A percentile compares a stretch with the other conserved stretches of the same genome.
phyloP scores from a whole-genome alignment of 306 rosid genomes.

The Ziziphus jujuba region DNA sequence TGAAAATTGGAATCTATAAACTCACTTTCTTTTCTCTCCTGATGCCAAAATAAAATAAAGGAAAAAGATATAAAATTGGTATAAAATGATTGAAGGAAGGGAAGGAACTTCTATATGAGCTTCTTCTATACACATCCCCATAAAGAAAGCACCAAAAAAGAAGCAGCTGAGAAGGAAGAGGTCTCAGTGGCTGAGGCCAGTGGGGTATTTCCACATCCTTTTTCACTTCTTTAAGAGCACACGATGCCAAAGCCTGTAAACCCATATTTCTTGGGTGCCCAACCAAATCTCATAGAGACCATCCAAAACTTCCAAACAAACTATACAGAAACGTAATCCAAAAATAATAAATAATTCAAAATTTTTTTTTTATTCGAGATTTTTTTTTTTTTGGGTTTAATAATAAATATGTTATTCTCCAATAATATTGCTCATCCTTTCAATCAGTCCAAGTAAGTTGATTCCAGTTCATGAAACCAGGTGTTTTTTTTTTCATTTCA shows the following conservation, averaged over 20 bases:
- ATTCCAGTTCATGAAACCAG: background rate
- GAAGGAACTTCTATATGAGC: slow-evolving; percentile 6
- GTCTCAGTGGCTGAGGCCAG: background rate
- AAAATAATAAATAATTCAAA: no score
- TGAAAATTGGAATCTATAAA: background rate
- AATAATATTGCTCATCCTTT: no score
- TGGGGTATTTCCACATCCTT: slow-evolving; percentile 14
- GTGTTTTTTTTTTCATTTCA: background rate
- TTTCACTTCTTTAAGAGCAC: slow-evolving; percentile 25
- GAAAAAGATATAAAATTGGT: slow-evolving; percentile 21
- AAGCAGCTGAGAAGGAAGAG: background rate
- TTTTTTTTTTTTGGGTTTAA: no score
- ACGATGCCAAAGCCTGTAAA: slow-evolving; percentile 30
- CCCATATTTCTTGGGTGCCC: slow-evolving; percentile 24
- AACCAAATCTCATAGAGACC: slow-evolving; percentile 18
- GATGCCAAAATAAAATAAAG: background rate
- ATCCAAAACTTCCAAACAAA: no score
- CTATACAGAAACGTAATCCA: no score
- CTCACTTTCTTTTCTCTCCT: background rate
- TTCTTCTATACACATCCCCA: slow-evolving; percentile 20
- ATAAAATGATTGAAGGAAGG: slow-evolving; percentile 14
- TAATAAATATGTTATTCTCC: no score
- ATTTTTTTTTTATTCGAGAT: no score
- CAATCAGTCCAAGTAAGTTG: background rate
- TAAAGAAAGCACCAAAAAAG: slow-evolving; percentile 20